Evolutionary conservation across 2,329 filamentous ascomycete species (phyloP), one percentile per base, ranked within the genome.

Genomic region (Fusarium duplospermum): DNA sequence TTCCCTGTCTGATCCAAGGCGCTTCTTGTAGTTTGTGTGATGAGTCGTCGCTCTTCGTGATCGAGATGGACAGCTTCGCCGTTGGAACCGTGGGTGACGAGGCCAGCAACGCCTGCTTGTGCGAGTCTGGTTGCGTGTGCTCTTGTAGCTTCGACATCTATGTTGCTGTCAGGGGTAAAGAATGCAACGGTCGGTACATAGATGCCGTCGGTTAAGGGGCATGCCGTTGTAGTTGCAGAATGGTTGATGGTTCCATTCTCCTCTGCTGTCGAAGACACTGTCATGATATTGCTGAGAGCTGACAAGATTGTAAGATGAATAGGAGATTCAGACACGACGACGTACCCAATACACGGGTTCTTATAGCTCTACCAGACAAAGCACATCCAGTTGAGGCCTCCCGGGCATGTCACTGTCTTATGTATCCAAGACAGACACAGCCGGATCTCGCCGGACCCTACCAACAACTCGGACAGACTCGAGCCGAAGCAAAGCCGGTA

Each of bases 31-130:
- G 88, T 86, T 63, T 83, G 84, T n/a, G 89, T 93, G 72, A 94
- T 86, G 62, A 87, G 83, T 61, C 88, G 87, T 58, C 92, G 88
- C 81, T 94, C 92, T n/a, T 88, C 86, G 72, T 89, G 89, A 62
- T 89, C 88, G 11, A 94, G 86, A 78, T 94, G 92, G 4, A 92
- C 91, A 0, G 92, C 92, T 83, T 94, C 93, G 77, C 92, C 93
- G 79, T 94, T 94, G 76, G 90, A 93, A 42, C 92, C 92, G 80
- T 93, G 92, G 4, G 90, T 90, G 22, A 93, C 89, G 61, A 94
- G 85, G 50, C 92, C 92, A 20, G 91, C 87, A 47, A 94, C 87
- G 38, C 91, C 92, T 24, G 90, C 87, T 65, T 88, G 82, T 54
- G 89, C 90, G 4, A 94, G 87, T 60, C 90, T 88, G 24, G 89